Evolutionary conservation across 495 filamentous ascomycete genomes (phyloP).

Genomic region (Neurospora sublineolata): DNA sequence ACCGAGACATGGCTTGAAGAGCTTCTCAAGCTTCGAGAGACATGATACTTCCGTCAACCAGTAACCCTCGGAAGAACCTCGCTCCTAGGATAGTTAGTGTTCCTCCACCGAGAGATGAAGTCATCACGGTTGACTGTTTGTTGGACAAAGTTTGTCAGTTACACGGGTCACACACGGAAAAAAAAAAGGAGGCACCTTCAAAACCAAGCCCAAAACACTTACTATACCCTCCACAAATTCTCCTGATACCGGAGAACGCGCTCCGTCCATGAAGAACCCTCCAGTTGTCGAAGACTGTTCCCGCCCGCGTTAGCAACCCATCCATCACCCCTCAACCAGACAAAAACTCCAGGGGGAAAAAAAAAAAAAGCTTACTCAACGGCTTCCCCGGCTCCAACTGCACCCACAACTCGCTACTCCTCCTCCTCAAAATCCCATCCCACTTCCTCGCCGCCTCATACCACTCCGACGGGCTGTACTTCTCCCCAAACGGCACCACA

Average conservation of each 20-base stretch:
- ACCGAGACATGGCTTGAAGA: too few relatives aligned
- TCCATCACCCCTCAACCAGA: neutral
- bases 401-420: slow-evolving; percentile 53
- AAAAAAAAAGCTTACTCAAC: slow-evolving; percentile 45
- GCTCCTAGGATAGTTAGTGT: slow-evolving; percentile 51
- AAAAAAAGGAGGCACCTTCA: neutral
- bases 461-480: slow-evolving; percentile 43
- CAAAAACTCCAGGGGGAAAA: neutral
- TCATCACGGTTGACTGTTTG: slow-evolving; percentile 73
- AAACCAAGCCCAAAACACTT: slow-evolving; percentile 23
- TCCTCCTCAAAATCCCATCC: slow-evolving; percentile 45
- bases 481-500: slow-evolving; percentile 32
- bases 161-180: slow-evolving; percentile 1
- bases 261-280: slow-evolving; percentile 77
- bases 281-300: slow-evolving; percentile 89
- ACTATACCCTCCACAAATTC: slow-evolving; percentile 86
- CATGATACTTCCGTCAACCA: slow-evolving; percentile 11
- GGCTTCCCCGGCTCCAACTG: slow-evolving; percentile 67
- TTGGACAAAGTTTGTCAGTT: slow-evolving; percentile 8
- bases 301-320: neutral
- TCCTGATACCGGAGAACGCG: slow-evolving; percentile 68
- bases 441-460: slow-evolving; percentile 64
- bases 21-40: too few relatives aligned
- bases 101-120: slow-evolving; percentile 65
- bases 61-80: slow-evolving; percentile 36